phyloP scores from a whole-genome alignment of 2,329 filamentous ascomycete genomes.

The Pyrenochaeta sp. region DNA sequence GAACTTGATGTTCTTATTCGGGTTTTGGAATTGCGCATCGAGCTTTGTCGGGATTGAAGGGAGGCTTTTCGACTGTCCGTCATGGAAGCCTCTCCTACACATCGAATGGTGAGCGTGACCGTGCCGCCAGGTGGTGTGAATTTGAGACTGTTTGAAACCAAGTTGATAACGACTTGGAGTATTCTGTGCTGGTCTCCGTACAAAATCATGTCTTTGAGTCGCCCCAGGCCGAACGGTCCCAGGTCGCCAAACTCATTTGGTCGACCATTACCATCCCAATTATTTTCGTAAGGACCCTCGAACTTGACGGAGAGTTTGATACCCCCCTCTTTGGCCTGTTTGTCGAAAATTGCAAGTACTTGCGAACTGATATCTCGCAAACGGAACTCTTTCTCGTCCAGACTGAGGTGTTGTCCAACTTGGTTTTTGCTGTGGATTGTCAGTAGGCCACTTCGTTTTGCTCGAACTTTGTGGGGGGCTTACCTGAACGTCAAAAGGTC shows the following conservation, averaged over 20 bases:
- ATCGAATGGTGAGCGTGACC: slow-evolving; percentile 79
- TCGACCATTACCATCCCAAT: slow-evolving; percentile 48
- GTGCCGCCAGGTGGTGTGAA: slow-evolving; percentile 82
- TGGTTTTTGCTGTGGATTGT: slow-evolving; percentile 78
- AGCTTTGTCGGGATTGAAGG: slow-evolving; percentile 53
- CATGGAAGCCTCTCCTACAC: slow-evolving; percentile 66
- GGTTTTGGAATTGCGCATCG: slow-evolving; percentile 45
- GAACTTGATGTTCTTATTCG: slow-evolving; percentile 42
- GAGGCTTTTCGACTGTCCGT: slow-evolving; percentile 56
- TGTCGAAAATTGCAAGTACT: slow-evolving; percentile 85
- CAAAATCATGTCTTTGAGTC: slow-evolving; percentile 83
- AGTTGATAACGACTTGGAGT: slow-evolving; percentile 90
- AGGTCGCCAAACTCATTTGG: slow-evolving; percentile 62
- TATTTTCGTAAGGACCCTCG: slow-evolving; percentile 59
- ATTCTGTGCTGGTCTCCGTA: slow-evolving; percentile 95
- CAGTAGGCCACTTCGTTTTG: neutral
- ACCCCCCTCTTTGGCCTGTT: slow-evolving; percentile 81
- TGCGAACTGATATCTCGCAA: slow-evolving; percentile 86
- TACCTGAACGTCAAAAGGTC: slow-evolving; percentile 81
- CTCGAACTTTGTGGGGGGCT: neutral
- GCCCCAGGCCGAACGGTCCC: slow-evolving; percentile 71
- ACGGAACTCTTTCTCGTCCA: slow-evolving; percentile 87
- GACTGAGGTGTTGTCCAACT: slow-evolving; percentile 80
- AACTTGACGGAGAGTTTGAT: slow-evolving; percentile 80
- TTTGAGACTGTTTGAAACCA: slow-evolving; percentile 91